Evolutionary conservation across 2,329 filamentous ascomycete genomes (phyloP), one percentile per base, ranked within the genome.

Genomic region (Colletotrichum tanaceti): DNA sequence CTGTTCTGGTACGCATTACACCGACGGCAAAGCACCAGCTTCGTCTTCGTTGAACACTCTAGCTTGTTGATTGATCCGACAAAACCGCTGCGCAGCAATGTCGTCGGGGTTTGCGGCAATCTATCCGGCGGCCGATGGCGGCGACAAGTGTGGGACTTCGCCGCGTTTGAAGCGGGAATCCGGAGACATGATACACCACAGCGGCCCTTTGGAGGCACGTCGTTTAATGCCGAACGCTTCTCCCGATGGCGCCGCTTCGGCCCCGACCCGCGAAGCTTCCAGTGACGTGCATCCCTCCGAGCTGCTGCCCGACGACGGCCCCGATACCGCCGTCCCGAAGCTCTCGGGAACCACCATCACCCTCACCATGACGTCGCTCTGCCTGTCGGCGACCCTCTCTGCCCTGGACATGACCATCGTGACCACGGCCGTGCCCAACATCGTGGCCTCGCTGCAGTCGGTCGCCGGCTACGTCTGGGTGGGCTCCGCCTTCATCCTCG

Each of bases 371-470:
- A 73, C 78, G 5, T 80, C 80, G 1, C 47, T 70, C 28, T 62
- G 64, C 43, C 58, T 68, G 5, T 62, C 68, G 13, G 74, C 83
- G 4, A 79, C 85, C 46, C 76, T 86, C 3, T 81, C 83, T 0
- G 81, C 79, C 0, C 74, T 84, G 4, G 84, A 86, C 67, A 83
- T 79, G 9, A 84, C 83, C 4, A 85, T 85, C 32, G 82, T 86
- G n/a, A 83, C 80, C 74, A 86, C 84, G 0, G 80, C 84, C 9
- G 74, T 86, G 0, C 79, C 85, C 0, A 80, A 81, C 24, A 85
- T 86, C 53, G 79, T 77, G 2, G 77, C 80, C 47, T 74, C 77
- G 6, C 75, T 84, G 5, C 64, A 74, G 11, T 78, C 77, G 9
- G 82, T 81, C 47, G 71, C 76, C 9, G 71, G 77, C 44, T 73